Evolutionary conservation across 2,329 filamentous ascomycete species (phyloP), one percentile per base, ranked within the genome.

Genomic region (Aspergillus brunneoviolaceus): DNA sequence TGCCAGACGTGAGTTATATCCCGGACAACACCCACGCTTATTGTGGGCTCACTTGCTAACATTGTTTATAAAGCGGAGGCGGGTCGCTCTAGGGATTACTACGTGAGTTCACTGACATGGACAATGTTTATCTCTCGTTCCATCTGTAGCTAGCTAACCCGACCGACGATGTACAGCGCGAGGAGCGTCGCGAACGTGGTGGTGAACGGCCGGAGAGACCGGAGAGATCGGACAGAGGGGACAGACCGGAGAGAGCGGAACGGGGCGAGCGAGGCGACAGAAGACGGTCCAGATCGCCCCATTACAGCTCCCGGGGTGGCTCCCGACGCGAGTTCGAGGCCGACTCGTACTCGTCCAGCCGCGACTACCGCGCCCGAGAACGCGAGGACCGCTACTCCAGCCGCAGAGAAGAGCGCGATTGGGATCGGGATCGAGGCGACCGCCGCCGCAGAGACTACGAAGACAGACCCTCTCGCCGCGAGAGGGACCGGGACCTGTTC

Each of bases 261-360:
- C 67, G 76, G 14, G 39, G 39, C 16, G 39, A 45, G n/a, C 39
- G 83, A 69, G 84, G 84, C 66, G 86, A 87, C 57, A 84, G 89
- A 71, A 85, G 92, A 78, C 89, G 94, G 65, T 96, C 93, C 62
- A 88, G 94, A 73, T 98, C 94, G 19, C 93, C 93, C 60, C 88
- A 90, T 69, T 87, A 91, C 72, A 84, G 86, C 66, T 85, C 88
- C 60, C 82, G 88, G 64, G 77, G 82, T 59, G 77, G 82, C 59
- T 80, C 83, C 67, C 87, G 91, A 68, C 89, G 89, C 68, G 89
- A 95, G 55, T 86, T 85, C 58, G 89, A 91, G 68, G 84, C 87
- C 75, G 92, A 97, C 77, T 88, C 90, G 59, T 98, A 98, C 79
- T 96, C 93, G 21, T 92, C 91, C 5, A 96, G 92, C 77, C 89